phyloP scores from a whole-genome alignment of 257 asterid species.

The Phtheirospermum japonicum region DNA sequence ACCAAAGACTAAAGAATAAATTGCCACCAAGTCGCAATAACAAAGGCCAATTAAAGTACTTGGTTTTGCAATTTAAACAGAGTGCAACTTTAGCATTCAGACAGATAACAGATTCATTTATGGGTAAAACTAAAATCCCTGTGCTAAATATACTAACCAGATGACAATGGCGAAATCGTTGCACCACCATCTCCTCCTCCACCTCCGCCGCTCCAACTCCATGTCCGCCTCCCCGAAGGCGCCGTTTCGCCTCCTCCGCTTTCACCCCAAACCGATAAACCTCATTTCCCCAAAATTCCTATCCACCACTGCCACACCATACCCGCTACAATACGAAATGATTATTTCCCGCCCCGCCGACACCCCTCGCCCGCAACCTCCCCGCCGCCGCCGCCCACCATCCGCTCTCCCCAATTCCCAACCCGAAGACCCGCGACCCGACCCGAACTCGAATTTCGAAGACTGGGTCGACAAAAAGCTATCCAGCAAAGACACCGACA shows the following conservation, averaged over 20 bases:
- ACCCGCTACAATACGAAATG: constrained; percentile 87
- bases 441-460: constrained; percentile 53
- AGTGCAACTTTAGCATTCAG: too few species aligned
- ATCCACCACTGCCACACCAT: constrained; percentile 73
- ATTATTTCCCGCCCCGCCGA: constrained; percentile 75
- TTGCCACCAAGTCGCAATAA: too few species aligned
- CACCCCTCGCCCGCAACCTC: constrained; percentile 30
- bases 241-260: constrained; percentile 29
- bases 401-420: constrained; percentile 36
- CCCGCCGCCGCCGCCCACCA: constrained; percentile 37
- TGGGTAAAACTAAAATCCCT: too few species aligned
- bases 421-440: constrained; percentile 31
- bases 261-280: constrained; percentile 19
- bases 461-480: constrained; percentile 80
- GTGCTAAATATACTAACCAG: too few species aligned
- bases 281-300: constrained; percentile 24
- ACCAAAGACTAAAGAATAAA: too few species aligned
- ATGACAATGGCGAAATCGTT: constrained; percentile 46
- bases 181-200: constrained; percentile 39
- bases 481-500: constrained; percentile 26
- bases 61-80: too few species aligned
- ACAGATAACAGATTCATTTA: too few species aligned
- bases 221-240: constrained; percentile 25
- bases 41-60: too few species aligned
- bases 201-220: constrained; percentile 47